These are phyloP conservation scores for Dicorynia guianensis DNA, from an alignment of 306 rosid species.

Conservation along the genomic window DNA sequence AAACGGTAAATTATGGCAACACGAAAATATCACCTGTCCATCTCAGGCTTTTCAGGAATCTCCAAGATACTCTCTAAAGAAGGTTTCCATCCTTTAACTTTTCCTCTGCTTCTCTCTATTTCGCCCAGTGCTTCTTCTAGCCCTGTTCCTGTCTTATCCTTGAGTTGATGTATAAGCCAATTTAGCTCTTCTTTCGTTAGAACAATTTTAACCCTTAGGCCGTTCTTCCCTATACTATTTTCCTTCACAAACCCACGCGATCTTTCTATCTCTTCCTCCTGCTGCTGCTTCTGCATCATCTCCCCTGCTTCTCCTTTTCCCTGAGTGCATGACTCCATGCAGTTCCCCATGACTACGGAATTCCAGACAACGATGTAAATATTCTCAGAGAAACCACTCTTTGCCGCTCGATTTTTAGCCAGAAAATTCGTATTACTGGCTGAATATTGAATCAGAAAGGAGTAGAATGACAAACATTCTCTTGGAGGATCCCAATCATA, in stretches of 20 bases:
- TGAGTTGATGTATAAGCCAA: slow-evolving; percentile 70
- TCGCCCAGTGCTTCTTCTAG: slow-evolving; percentile 63
- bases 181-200: slow-evolving; percentile 76
- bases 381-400: not conserved
- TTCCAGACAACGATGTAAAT: not conserved
- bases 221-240: slow-evolving; percentile 29
- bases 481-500: not conserved
- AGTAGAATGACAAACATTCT: not conserved
- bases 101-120: slow-evolving; percentile 63
- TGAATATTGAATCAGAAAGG: not conserved
- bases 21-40: slow-evolving; percentile 42
- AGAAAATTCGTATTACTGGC: not conserved
- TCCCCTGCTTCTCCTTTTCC: slow-evolving; percentile 34
- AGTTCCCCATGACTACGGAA: slow-evolving; percentile 67
- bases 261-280: slow-evolving; percentile 22
- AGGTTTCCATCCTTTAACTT: slow-evolving; percentile 77
- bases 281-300: slow-evolving; percentile 31
- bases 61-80: slow-evolving; percentile 80
- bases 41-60: slow-evolving; percentile 67
- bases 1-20: not conserved
- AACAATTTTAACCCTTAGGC: slow-evolving; percentile 70
- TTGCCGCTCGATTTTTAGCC: not conserved
- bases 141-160: slow-evolving; percentile 53
- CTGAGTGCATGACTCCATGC: slow-evolving; percentile 59
- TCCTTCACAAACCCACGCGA: slow-evolving; percentile 28